A percentile compares a stretch with the other conserved stretches of the same genome.
Conservation (phyloP, 2,329 filamentous ascomycete genomes). For the Diaporthe australafricana region DNA sequence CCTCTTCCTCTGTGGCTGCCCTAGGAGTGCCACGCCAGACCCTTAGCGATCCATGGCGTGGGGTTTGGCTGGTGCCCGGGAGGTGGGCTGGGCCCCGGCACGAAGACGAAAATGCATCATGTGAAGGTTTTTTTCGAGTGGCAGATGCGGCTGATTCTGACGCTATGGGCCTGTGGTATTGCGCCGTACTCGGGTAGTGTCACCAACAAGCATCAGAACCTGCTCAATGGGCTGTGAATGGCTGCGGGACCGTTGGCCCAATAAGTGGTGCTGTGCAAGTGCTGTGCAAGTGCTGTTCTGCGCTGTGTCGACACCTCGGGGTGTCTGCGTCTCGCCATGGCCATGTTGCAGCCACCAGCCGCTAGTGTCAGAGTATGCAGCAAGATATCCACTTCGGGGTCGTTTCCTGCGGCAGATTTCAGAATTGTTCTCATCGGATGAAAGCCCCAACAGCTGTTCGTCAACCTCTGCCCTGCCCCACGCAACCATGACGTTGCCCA, state of each 20-base stretch:
- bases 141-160: conserved; percentile 35
- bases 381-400: conserved; percentile 27
- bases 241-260: too few relatives aligned
- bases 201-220: conserved; percentile 7
- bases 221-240: conserved; percentile 13
- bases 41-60: conserved; percentile 3
- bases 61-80: background rate
- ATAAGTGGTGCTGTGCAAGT: too few relatives aligned
- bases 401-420: conserved; percentile 30
- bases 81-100: conserved; percentile 8
- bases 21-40: background rate
- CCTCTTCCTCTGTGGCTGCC: background rate
- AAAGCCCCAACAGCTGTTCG: conserved; percentile 5
- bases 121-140: conserved; percentile 18
- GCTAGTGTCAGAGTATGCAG: conserved; percentile 32
- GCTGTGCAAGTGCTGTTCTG: background rate
- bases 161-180: conserved; percentile 1
- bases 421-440: conserved; percentile 10
- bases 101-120: conserved; percentile 29
- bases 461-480: conserved; percentile 2
- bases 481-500: conserved; percentile 25
- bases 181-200: conserved; percentile 10
- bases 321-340: conserved; percentile 13
- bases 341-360: conserved; percentile 23
- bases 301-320: conserved; percentile 17